Base-by-base conservation (phyloP, 768 basidiomycete genomes). In the Hypholoma fasciculare region DNA sequence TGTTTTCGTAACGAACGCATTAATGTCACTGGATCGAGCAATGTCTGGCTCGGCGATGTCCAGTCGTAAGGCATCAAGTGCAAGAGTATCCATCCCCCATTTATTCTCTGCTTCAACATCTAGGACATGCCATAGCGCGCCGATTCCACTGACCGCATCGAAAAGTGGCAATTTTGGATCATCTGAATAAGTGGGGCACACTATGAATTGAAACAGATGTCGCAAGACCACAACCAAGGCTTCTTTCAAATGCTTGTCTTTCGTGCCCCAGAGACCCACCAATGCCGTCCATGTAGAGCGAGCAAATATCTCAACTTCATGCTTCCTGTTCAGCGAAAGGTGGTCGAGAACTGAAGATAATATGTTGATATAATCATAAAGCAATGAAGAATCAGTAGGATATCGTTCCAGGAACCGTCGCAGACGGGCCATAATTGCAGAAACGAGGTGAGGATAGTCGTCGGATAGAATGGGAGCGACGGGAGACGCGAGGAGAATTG, bases 201-300 rank as follows among this genome's bases (percentile, higher is more conserved):
- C 72, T 61, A 90, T 71, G 69, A 87, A 94, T 0, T 91, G 91
- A 43, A 96, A 82, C 3, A 97, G 76, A 13, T 79, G 76, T 16
- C 84, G 83, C 17, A 97, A 72, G 20, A 92, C 79, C n/a, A 87
- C 79, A 27, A 95, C 76, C 16, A 98, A 75, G 44, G 85, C 82
- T 69, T 96, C 94, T 68, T 95, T 94, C 63, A 90, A 74, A 7
- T 78, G 70, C 58, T 82, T 86, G 69, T 86, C 88, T 73, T 92
- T 94, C 16, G 89, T 89, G 2, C 80, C 78, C 94, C 94, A 97
- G 23, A 96, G 72, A 2, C 72, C 73, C 2, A 94, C 77, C 5
- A 98, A 66, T 2, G 71, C 70, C 47, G 84, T 73, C 86, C 94
- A 92, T 1, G 87, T 74, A 27, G 72, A 72, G 4, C 75, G 72